Base-by-base conservation (phyloP, 371 early-diverging fungal genomes). In the Mucor racemosus region DNA sequence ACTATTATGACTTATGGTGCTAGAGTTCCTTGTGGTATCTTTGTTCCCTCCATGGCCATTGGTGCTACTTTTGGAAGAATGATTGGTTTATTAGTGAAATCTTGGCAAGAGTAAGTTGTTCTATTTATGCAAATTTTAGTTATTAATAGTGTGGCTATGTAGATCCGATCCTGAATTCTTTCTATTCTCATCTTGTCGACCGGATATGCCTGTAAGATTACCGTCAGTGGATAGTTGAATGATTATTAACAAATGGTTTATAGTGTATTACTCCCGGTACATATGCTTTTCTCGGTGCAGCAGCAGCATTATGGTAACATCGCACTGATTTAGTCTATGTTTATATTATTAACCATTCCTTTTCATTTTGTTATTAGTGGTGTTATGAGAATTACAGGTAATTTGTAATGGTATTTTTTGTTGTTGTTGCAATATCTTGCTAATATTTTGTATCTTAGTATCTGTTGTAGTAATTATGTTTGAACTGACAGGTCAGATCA, bases 271-370 rank as follows among this genome's bases (percentile, higher is more conserved):
- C 92, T 0, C 95, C 97, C 0, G 99, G 98, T 26, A 93, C 96
- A 5, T 99, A 98, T 78, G 97, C 99, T 21, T 92, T 99, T 67
- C 84, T 99, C 19, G 99, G 98, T 31, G 97, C 98, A 17, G 96
- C 96, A 0, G 97, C 98, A 0, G 93, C 94, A 8, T 79, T 98
- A 54, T 90, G 90, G 91, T 92, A 68, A 75, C 57, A 57, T 8
- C 1, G 15, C 1, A 63, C 14, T 17, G 5, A 42, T 26, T 26
- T 26, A 26, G 26, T 34, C 64, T 17, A n/a, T 34, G 39, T 26
- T 14, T 50, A 26, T n/a, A 56, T 40, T 62, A 66, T 15, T 58
- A 6, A 21, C 26, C 14, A 13, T 21, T 54, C 13, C 1, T 56
- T 39, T 41, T 17, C 11, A 5, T 5, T 38, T 11, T 38, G 5